Conservation (phyloP, 2,329 filamentous ascomycete species). For the Gaeumannomyces sp. region DNA sequence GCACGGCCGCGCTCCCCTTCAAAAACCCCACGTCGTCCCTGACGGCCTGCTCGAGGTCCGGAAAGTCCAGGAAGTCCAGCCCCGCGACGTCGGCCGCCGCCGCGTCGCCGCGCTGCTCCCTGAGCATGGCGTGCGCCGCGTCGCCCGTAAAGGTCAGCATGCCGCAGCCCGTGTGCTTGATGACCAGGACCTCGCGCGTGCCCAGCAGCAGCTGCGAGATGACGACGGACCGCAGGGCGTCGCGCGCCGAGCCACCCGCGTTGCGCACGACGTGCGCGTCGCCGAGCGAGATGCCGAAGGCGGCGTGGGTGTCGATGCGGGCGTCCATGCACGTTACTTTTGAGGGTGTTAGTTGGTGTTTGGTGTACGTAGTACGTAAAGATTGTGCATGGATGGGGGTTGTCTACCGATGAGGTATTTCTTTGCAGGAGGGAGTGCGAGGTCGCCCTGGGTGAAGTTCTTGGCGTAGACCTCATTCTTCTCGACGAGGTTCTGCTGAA, state of each 20-base stretch:
- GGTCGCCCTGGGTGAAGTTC: constrained; percentile 57
- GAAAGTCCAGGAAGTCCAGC: constrained; percentile 59
- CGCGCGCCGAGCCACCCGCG: constrained; percentile 58
- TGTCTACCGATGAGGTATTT: constrained; percentile 55
- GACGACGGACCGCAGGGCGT: constrained; percentile 67
- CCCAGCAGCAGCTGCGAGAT: constrained; percentile 76
- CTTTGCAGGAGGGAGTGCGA: constrained; percentile 63
- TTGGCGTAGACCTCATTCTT: constrained; percentile 22
- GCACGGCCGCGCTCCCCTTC: constrained; percentile 51
- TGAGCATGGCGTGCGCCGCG: constrained; percentile 46
- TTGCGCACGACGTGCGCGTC: constrained; percentile 77
- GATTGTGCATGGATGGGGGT: constrained; percentile 13
- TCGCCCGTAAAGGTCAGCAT: constrained; percentile 64
- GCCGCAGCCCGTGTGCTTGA: constrained; percentile 73
- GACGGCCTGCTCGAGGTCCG: constrained; percentile 57
- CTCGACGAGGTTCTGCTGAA: constrained; percentile 22
- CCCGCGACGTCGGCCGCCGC: constrained; percentile 37
- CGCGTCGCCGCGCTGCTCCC: constrained; percentile 48
- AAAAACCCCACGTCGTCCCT: constrained; percentile 60
- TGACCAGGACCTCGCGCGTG: constrained; percentile 65
- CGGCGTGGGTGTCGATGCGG: constrained; percentile 59
- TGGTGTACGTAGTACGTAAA: not conserved
- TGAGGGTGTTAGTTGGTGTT: not conserved
- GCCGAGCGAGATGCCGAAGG: constrained; percentile 65
- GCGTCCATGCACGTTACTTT: constrained; percentile 78